Base-by-base conservation (phyloP, 495 filamentous ascomycete species). In the Zalerion maritima region DNA sequence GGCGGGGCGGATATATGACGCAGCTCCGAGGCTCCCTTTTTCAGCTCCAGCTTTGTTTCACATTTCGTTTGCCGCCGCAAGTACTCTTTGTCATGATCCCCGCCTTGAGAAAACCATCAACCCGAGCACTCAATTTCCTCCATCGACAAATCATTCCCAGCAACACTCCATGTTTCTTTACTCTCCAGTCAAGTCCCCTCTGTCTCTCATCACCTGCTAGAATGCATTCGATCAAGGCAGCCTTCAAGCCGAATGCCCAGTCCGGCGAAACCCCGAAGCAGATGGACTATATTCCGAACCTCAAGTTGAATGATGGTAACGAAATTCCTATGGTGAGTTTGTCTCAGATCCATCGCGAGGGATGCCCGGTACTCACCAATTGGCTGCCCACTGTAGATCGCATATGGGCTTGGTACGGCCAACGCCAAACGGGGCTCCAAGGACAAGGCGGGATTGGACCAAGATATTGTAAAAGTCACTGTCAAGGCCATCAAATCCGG, bases 271-370 rank as follows among this genome's bases (percentile, higher is more conserved):
- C 38, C 11, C 45, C 56, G 18, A 58, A 59, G 37, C 52, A 58
- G 40, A 19, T 44, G 18, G 22, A 26, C 15, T 38, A 38, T 32
- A 46, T 65, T 19, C 54, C 54, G 49, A 23, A 39, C 46, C 18
- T 78, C 28, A 74, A 76, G 40, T 58, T 89, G 30, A 77, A 71
- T 37, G 80, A 89, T 53, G 78, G 75, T 11, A 71, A 69, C 25
- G 63, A 68, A 14, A 75, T 89, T 16, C 82, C 83, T 10, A 56
- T 82, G 52, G 78, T 80, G 45, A 49, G 67, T 49, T 17, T 24
- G 2, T 14, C 10, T 15, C 32, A 11, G 17, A 6, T n/a, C n/a
- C n/a, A n/a, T n/a, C n/a, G n/a, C n/a, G n/a, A n/a, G n/a, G n/a
- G n/a, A n/a, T n/a, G n/a, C n/a, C n/a, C n/a, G n/a, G n/a, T n/a